Conservation (phyloP, 169 alveolate genomes). For the Cystoisospora suis region DNA sequence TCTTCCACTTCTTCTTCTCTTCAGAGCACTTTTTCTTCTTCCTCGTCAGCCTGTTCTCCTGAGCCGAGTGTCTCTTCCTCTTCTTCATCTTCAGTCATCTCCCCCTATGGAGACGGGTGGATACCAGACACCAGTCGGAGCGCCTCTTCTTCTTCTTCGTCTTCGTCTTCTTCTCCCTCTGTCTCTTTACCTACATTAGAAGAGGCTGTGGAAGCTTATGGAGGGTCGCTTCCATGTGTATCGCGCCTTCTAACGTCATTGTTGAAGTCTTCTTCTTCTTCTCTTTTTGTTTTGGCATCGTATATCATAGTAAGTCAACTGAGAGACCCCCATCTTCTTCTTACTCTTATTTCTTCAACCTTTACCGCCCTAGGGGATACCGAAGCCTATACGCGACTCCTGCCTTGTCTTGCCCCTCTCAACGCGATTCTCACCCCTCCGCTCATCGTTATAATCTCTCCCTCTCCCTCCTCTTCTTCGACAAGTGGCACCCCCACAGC, state of each 20-base stretch:
- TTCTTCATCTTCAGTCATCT: no score
- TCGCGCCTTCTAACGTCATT: background rate
- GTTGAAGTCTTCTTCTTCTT: background rate
- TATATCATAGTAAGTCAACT: background rate
- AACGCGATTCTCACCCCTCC: background rate
- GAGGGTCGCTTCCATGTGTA: background rate
- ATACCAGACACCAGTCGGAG: no score
- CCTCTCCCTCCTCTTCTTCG: conserved; percentile 1
- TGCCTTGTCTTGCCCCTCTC: conserved; percentile 14
- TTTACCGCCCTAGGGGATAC: background rate
- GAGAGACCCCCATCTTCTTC: conserved; percentile 28
- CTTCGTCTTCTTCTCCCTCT: no score
- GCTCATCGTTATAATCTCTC: no score
- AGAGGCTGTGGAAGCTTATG: background rate
- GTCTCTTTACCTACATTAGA: conserved; percentile 19
- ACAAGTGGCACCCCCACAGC: background rate
- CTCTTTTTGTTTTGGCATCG: background rate
- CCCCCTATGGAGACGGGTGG: no score
- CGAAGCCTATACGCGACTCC: conserved; percentile 29
- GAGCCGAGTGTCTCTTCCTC: no score
- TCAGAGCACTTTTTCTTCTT: no score
- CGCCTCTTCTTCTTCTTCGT: no score
- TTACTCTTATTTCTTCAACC: background rate
- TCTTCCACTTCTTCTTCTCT: no score
- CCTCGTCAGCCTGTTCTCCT: no score